phyloP scores from a whole-genome alignment of 1,284 basidiomycete species.

The Ceratobasidium sp. region DNA sequence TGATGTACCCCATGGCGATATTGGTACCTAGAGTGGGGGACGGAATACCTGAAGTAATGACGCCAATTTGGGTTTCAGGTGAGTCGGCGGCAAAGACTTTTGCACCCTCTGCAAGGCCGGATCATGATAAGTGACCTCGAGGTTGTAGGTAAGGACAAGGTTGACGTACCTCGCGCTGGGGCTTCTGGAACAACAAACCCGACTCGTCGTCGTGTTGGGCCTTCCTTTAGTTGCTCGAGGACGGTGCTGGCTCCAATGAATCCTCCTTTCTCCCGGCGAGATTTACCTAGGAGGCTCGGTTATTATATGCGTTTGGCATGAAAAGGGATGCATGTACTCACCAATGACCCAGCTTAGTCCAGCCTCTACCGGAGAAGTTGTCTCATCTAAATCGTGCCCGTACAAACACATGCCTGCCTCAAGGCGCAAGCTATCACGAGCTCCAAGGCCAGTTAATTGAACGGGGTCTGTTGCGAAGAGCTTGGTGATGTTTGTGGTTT shows the following conservation, averaged over 20 bases:
- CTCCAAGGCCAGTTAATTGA: conserved; percentile 89
- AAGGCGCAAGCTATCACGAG: conserved; percentile 90
- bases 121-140: conserved; percentile 47
- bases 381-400: conserved; percentile 92
- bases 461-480: conserved; percentile 79
- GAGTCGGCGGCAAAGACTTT: conserved; percentile 72
- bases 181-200: conserved; percentile 86
- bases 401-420: conserved; percentile 99
- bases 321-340: conserved; percentile 53
- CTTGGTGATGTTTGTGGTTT: conserved; percentile 77
- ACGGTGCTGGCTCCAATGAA: conserved; percentile 91
- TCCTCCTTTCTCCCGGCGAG: conserved; percentile 69
- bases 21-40: conserved; percentile 91
- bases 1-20: conserved; percentile 96
- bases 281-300: conserved; percentile 69
- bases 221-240: conserved; percentile 81
- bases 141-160: not conserved
- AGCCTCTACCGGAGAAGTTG: conserved; percentile 88
- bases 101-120: conserved; percentile 74
- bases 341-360: conserved; percentile 94
- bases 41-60: conserved; percentile 94
- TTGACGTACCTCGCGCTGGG: conserved; percentile 77
- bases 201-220: conserved; percentile 81
- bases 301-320: not conserved
- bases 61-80: conserved; percentile 62